Conservation (phyloP, 345 rosid genomes). For the Passiflora organensis region DNA sequence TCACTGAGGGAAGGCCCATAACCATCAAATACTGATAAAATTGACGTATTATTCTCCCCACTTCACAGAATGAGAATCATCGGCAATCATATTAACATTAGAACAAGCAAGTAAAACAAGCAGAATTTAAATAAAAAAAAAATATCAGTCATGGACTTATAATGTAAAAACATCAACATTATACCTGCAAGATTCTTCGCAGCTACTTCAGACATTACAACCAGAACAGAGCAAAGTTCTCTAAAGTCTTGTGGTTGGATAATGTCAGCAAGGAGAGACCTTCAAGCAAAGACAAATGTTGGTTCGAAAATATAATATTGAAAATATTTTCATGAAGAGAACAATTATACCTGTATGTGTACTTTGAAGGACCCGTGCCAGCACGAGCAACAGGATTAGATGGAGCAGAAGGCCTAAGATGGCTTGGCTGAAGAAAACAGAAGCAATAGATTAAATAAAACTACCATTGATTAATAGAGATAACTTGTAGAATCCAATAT, state of each 20-base stretch:
- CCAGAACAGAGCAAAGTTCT: slow-evolving; percentile 97
- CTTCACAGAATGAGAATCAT: too few relatives aligned
- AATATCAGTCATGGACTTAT: too few relatives aligned
- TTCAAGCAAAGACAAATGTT: slow-evolving; percentile 34
- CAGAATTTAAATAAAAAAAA: background rate
- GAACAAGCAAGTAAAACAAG: too few relatives aligned
- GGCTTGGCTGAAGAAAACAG: slow-evolving; percentile 47
- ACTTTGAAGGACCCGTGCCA: slow-evolving; percentile 54
- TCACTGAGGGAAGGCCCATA: too few relatives aligned
- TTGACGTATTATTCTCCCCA: too few relatives aligned
- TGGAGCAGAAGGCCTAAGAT: slow-evolving; percentile 43
- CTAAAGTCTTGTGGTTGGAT: slow-evolving; percentile 84
- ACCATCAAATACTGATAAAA: too few relatives aligned
- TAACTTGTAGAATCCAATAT: too few relatives aligned
- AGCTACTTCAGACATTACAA: too few relatives aligned
- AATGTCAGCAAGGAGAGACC: slow-evolving; percentile 94
- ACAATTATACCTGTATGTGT: slow-evolving; percentile 65
- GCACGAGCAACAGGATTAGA: slow-evolving; percentile 40
- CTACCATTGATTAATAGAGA: background rate
- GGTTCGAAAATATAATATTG: slow-evolving; percentile 21
- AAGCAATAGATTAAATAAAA: slow-evolving; percentile 6
- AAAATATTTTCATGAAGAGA: slow-evolving; percentile 4
- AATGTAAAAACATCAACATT: too few relatives aligned
- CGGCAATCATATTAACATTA: too few relatives aligned
- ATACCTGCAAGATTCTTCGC: slow-evolving; percentile 80